Base-by-base conservation (phyloP, 106 monocot genomes). In the Agapanthus africanus region DNA sequence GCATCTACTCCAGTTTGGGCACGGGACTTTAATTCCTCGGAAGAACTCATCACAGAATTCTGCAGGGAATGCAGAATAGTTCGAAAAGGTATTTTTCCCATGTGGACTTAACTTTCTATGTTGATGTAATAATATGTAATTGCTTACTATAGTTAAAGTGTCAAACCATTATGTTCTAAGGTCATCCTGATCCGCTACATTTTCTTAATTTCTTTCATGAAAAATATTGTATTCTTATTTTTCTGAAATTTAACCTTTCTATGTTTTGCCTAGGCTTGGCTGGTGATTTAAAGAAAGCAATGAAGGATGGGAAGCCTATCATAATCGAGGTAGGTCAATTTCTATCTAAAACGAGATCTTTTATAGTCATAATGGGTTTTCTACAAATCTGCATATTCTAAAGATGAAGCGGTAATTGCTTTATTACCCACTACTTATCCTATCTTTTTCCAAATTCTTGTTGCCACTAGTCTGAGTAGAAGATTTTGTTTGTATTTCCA, bases 241-340 rank as follows among this genome's bases (percentile, higher is more conserved):
- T 41, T 44, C 42, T 44, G 6, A 66, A 40, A 15, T 9, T 32
- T 46, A 46, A 26, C 14, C 7, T 21, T 65, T 15, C 44, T 40
- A 0, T 63, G 38, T 50, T 62, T 67, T 74, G n/a, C 54, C 13
- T 77, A 99, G 99, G 99, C 16, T 83, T 99, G 83, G 99, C 99
- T 79, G 99, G 99, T 65, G 99, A 99, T 78, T 76, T 99, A 54
- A 99, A 99, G 87, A 99, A 99, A 84, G 99, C 99, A 22, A 90
- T 99, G 99, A 99, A 99, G 85, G 99, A 99, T 87, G 99, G 99
- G 79, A 99, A 99, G 69, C 93, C 99, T 76, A 99, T 99, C 57
- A 99, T 99, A 56, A 99, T 99, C 66, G 99, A 99, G 93, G 99
- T 99, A 65, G 68, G 63, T 10, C 36, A 32, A 4, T 35, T 62